These are phyloP conservation scores for Maudiozyma turicensis DNA, from an alignment of 805 yeast genomes.

Conservation along the genomic window DNA sequence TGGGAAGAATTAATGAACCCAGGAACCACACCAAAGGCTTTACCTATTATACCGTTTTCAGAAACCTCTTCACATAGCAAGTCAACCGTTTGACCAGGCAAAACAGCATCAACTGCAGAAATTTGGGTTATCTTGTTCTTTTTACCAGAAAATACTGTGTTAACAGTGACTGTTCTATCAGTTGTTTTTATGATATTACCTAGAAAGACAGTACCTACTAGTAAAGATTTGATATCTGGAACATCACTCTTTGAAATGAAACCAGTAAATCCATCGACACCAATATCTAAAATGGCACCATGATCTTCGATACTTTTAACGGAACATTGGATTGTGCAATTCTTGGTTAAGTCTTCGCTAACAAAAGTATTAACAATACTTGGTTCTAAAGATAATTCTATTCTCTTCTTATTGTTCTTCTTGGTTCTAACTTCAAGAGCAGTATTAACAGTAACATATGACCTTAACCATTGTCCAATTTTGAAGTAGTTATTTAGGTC, in stretches of 20 bases:
- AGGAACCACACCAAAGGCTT: slow-evolving; percentile 63
- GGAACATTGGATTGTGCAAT: slow-evolving; percentile 58
- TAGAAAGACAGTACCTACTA: slow-evolving; percentile 62
- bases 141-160: slow-evolving; percentile 38
- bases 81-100: slow-evolving; percentile 79
- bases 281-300: slow-evolving; percentile 71
- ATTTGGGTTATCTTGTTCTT: slow-evolving; percentile 44
- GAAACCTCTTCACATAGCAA: slow-evolving; percentile 54
- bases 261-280: slow-evolving; percentile 49
- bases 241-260: slow-evolving; percentile 69
- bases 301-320: slow-evolving; percentile 84
- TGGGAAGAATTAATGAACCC: slow-evolving; percentile 67
- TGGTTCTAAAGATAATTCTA: slow-evolving; percentile 69
- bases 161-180: slow-evolving; percentile 41
- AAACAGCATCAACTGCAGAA: slow-evolving; percentile 66
- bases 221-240: slow-evolving; percentile 30
- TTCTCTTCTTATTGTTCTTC: slow-evolving; percentile 43
- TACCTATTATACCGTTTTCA: slow-evolving; percentile 57
- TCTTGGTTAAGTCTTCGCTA: slow-evolving; percentile 59
- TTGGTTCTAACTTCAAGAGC: slow-evolving; percentile 32
- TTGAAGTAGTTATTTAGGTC: slow-evolving; percentile 43
- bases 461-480: slow-evolving; percentile 82
- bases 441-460: slow-evolving; percentile 52
- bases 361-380: slow-evolving; percentile 54
- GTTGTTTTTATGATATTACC: slow-evolving; percentile 43